Percentiles rank a stretch among this genome's conserved stretches.
Evolutionary conservation across 371 early-diverging fungal genomes (phyloP).

Genomic region (Rhizopus arrhizus): DNA sequence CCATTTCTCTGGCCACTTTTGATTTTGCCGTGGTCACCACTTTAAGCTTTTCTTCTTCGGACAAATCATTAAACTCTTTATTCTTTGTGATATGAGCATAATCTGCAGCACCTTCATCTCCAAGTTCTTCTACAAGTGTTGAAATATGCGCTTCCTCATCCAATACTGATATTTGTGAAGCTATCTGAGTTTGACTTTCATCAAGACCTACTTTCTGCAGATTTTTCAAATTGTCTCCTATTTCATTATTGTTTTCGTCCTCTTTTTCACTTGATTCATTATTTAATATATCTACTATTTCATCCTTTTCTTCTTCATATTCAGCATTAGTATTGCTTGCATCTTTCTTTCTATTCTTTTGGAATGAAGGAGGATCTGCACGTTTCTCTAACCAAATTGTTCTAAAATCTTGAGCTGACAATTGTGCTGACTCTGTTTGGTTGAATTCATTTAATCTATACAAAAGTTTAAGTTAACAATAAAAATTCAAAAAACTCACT

Average conservation of each 20-base stretch:
- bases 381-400: slow-evolving; percentile 86
- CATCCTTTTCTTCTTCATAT: slow-evolving; percentile 19
- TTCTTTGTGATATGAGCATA: slow-evolving; percentile 9
- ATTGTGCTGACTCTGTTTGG: slow-evolving; percentile 81
- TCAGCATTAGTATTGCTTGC: not conserved
- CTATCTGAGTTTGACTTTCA: slow-evolving; percentile 19
- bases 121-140: slow-evolving; percentile 5
- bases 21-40: slow-evolving; percentile 15
- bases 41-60: slow-evolving; percentile 16
- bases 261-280: not conserved
- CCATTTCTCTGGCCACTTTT: slow-evolving; percentile 32
- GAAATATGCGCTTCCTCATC: slow-evolving; percentile 10
- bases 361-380: slow-evolving; percentile 91
- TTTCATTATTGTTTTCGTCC: not conserved
- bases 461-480: slow-evolving; percentile 20
- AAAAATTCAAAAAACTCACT: slow-evolving; percentile 11
- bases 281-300: not conserved
- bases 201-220: slow-evolving; percentile 1
- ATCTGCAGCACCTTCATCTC: slow-evolving; percentile 1
- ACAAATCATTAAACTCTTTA: slow-evolving; percentile 1
- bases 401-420: slow-evolving; percentile 91
- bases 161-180: slow-evolving; percentile 1
- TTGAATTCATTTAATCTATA: slow-evolving; percentile 84
- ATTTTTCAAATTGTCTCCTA: not conserved
- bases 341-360: slow-evolving; percentile 53